phyloP scores from a whole-genome alignment of 345 rosid species.

The Corchorus capsularis region DNA sequence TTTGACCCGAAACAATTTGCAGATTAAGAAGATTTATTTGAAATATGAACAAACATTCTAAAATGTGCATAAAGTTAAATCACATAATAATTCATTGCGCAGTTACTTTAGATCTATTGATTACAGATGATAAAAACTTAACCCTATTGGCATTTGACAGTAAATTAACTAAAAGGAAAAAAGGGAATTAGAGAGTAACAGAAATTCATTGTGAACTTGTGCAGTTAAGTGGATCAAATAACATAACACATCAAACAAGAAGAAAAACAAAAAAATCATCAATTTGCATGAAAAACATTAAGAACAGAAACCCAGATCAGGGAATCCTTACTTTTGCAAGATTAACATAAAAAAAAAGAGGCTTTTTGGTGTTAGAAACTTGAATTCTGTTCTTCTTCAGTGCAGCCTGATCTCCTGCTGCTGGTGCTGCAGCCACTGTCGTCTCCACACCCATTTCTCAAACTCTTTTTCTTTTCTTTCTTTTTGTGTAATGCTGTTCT shows the following conservation, averaged over 20 bases:
- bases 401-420: conserved; percentile 24
- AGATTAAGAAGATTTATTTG: background rate
- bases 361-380: conserved; percentile 69
- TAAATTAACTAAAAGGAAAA: background rate
- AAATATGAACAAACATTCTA: background rate
- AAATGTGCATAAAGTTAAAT: background rate
- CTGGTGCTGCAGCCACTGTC: conserved; percentile 5
- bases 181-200: background rate
- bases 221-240: background rate
- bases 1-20: background rate
- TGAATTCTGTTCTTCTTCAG: conserved; percentile 68
- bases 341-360: conserved; percentile 66
- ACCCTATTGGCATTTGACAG: background rate
- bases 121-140: background rate
- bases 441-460: conserved; percentile 9
- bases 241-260: background rate
- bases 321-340: conserved; percentile 52
- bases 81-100: background rate
- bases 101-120: background rate
- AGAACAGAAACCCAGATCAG: background rate
- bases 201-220: background rate
- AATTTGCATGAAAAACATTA: background rate
- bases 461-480: background rate
- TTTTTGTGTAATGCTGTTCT: background rate
- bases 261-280: no score